These are phyloP conservation scores for Calonectria pauciramosa DNA, from an alignment of 2,329 filamentous ascomycete genomes.

Conservation along the genomic window DNA sequence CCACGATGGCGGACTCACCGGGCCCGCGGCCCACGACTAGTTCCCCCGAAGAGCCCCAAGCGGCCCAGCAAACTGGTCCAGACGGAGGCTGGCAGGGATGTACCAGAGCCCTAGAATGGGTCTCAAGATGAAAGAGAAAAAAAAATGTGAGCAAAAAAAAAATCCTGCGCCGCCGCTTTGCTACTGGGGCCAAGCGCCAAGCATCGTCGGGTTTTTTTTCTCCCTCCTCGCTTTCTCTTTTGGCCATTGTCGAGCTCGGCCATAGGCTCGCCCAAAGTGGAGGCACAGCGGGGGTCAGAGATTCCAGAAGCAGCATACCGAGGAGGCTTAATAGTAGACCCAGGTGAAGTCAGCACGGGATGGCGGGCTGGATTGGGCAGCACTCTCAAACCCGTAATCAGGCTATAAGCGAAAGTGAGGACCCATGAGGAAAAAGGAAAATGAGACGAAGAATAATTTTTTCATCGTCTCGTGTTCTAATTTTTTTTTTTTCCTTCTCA, in stretches of 20 bases:
- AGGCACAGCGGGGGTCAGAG: constrained; percentile 33
- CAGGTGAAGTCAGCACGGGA: constrained; percentile 14
- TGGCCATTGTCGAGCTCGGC: neutral
- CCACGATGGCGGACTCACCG: constrained; percentile 42
- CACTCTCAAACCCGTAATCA: constrained; percentile 6
- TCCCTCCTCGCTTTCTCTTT: constrained; percentile 9
- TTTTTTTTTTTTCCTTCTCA: neutral
- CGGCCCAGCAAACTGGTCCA: constrained; percentile 38
- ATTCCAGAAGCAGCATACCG: constrained; percentile 39
- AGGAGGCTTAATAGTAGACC: constrained; percentile 20
- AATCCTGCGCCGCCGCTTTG: constrained; percentile 24
- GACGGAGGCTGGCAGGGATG: constrained; percentile 32
- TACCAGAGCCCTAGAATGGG: constrained; percentile 4
- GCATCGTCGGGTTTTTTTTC: constrained; percentile 33
- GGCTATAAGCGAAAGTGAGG: neutral
- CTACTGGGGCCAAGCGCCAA: constrained; percentile 19
- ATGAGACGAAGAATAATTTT: neutral
- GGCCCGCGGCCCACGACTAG: constrained; percentile 34
- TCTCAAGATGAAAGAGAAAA: neutral
- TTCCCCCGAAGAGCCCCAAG: constrained; percentile 38
- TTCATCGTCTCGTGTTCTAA: neutral
- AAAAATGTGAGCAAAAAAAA: constrained; percentile 1
- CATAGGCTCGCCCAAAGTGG: constrained; percentile 22
- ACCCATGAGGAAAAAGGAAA: neutral
- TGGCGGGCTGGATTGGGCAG: neutral